Conservation (phyloP, 1,284 basidiomycete genomes). For the Termitomyces sp. region DNA sequence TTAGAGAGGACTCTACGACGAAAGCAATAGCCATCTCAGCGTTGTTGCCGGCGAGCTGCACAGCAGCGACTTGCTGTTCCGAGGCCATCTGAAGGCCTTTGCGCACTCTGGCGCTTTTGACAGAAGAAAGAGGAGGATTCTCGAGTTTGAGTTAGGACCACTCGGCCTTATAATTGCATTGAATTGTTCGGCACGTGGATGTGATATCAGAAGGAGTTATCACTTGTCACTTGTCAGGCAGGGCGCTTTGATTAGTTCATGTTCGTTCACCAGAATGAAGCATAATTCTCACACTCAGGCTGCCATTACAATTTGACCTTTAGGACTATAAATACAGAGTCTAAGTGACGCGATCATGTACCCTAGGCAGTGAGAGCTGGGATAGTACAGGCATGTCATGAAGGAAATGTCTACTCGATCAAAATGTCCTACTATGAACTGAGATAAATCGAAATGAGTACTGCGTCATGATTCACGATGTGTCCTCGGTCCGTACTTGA, state of each 20-base stretch:
- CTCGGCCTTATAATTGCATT: background rate
- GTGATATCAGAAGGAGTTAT: background rate
- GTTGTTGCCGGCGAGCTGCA: slow-evolving; percentile 1
- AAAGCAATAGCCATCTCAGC: slow-evolving; percentile 48
- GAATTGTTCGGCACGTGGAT: background rate
- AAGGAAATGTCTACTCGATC: background rate
- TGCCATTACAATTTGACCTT: background rate
- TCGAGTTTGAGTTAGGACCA: background rate
- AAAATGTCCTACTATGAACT: background rate
- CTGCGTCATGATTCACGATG: background rate
- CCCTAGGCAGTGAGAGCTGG: background rate
- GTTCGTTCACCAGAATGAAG: background rate
- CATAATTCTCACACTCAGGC: background rate
- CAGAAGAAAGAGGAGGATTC: background rate
- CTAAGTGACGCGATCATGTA: background rate
- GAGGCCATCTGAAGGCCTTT: slow-evolving; percentile 9
- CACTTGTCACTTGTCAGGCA: no score
- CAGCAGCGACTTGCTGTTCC: slow-evolving; percentile 4
- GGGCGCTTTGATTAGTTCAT: background rate
- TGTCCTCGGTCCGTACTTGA: background rate
- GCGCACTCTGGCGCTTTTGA: background rate
- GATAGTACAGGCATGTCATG: background rate
- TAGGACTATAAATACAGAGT: background rate
- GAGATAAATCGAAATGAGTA: background rate
- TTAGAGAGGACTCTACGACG: slow-evolving; percentile 59